Evolutionary conservation across 768 basidiomycete species (phyloP).

Genomic region (Rhodotorula taiwanensis): DNA sequence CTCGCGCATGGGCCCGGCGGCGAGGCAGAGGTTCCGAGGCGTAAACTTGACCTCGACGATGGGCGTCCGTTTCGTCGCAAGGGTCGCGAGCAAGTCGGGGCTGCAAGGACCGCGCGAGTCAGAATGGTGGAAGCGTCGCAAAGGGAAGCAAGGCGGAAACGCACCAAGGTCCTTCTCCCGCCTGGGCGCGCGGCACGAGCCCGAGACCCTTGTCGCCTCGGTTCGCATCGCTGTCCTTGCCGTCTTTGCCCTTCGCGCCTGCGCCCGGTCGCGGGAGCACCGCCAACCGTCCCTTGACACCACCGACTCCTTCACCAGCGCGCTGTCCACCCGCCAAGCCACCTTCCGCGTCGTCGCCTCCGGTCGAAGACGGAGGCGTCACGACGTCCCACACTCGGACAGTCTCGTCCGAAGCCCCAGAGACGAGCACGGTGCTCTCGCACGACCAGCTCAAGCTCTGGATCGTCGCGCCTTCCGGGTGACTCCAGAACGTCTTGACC

Average conservation of each 20-base stretch:
- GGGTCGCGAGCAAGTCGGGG: slow-evolving; percentile 76
- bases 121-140: not conserved
- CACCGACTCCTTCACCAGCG: not conserved
- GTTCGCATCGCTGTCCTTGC: slow-evolving; percentile 15
- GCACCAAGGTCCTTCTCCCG: slow-evolving; percentile 9
- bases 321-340: slow-evolving; percentile 54
- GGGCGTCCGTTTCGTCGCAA: slow-evolving; percentile 92
- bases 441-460: slow-evolving; percentile 86
- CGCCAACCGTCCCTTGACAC: not conserved
- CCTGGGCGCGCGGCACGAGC: slow-evolving; percentile 1
- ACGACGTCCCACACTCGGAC: slow-evolving; percentile 94
- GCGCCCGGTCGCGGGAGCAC: slow-evolving; percentile 4
- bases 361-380: slow-evolving; percentile 48
- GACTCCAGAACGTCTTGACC: slow-evolving; percentile 94
- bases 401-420: slow-evolving; percentile 89
- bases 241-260: slow-evolving; percentile 9
- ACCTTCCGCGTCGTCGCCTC: slow-evolving; percentile 43
- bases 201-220: not conserved
- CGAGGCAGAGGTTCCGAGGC: slow-evolving; percentile 83
- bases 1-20: slow-evolving; percentile 54
- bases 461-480: slow-evolving; percentile 63
- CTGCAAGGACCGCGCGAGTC: slow-evolving; percentile 47
- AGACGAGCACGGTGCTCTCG: slow-evolving; percentile 82
- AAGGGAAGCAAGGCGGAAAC: not conserved
- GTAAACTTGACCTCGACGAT: slow-evolving; percentile 90